Base-by-base conservation (phyloP, 768 basidiomycete genomes). In the Lentinula raphanica region DNA sequence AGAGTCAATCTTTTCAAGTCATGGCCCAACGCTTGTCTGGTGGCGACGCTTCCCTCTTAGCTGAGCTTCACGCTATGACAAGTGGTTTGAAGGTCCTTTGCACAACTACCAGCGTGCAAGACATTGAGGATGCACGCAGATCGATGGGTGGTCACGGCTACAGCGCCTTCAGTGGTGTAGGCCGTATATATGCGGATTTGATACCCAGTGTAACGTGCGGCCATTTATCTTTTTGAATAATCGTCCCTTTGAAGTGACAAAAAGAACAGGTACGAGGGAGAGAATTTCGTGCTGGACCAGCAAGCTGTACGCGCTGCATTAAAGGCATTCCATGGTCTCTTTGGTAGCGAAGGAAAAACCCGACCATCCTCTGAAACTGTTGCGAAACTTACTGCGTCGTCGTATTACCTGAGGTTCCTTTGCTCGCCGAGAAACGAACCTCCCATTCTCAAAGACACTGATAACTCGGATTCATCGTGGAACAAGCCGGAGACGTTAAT, bases 121-220 rank as follows among this genome's bases (percentile, higher is more conserved):
- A 86, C 61, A 64, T 88, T 12, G 88, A 90, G 68, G 78, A 74
- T 5, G 84, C 86, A 3, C 79, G 88, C 7, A 79, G 87, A 15
- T 79, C 86, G 0, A 81, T 90, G 79, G 90, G 89, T 51, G 89
- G 89, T 3, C 89, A 92, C 68, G 89, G 90, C 0, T 90, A 81
- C 68, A 87, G 87, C 62, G 79, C 76, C 0, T 87, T 85, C 61
- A 75, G 85, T 0, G 88, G 87, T 3, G 74, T 91, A 1, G 88
- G 88, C 3, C 69, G 76, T 36, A 53, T 86, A 0, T 88, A 88
- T 61, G 84, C 83, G 3, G 82, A 87, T 66, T 82, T 83, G 60
- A 72, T 88, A 2, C 87, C 88, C 0, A 76, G 79, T 54, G 80
- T 76, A 25, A 89, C 88, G 83, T 87, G 64, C 9, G 81, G 73